Evolutionary conservation across 2,329 filamentous ascomycete species (phyloP).

Genomic region (Talaromyces albobiverticillius): DNA sequence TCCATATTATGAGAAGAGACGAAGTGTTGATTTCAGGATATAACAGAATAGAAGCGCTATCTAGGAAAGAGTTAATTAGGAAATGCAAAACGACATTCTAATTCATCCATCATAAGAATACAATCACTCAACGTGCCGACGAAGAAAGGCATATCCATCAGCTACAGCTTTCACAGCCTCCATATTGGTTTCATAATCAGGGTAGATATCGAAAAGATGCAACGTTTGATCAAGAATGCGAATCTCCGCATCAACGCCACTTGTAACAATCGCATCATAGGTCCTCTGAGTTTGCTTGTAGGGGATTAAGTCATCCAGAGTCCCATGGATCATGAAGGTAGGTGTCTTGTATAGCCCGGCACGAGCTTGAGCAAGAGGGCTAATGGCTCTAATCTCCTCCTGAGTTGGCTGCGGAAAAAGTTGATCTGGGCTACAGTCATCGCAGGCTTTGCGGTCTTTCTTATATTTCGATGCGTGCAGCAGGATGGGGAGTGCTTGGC

Average conservation of each 20-base stretch:
- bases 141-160: constrained; percentile 1
- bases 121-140: too few species aligned
- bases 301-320: constrained; percentile 21
- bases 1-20: too few species aligned
- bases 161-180: neutral
- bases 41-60: too few species aligned
- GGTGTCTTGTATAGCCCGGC: constrained; percentile 16
- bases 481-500: constrained; percentile 26
- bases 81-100: too few species aligned
- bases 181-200: neutral
- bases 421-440: neutral
- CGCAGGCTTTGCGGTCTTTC: neutral
- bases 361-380: constrained; percentile 21
- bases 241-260: neutral
- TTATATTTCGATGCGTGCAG: neutral
- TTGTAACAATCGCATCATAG: neutral
- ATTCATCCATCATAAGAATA: too few species aligned
- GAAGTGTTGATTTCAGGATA: too few species aligned
- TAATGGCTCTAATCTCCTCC: constrained; percentile 9
- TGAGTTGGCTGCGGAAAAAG: neutral
- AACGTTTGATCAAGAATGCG: neutral
- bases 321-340: constrained; percentile 22
- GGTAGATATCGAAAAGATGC: neutral
- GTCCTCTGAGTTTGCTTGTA: neutral
- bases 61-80: too few species aligned